phyloP scores from a whole-genome alignment of 306 rosid genomes.

The Psophocarpus tetragonolobus region DNA sequence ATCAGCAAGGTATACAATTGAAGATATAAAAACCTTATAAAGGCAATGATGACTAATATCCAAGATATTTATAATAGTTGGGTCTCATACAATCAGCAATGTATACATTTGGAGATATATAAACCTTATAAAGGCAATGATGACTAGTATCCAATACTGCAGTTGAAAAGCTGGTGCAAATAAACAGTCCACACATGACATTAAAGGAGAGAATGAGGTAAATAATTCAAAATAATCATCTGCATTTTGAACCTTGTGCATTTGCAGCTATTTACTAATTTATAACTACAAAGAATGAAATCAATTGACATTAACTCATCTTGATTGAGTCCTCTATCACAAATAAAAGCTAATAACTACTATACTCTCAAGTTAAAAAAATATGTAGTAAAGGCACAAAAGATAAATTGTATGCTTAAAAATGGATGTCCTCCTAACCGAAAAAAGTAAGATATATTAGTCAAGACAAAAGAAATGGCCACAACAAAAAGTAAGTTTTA shows the following conservation, averaged over 20 bases:
- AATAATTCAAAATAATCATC: background rate
- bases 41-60: background rate
- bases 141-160: background rate
- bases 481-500: background rate
- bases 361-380: background rate
- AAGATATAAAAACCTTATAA: background rate
- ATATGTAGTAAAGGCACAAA: background rate
- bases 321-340: background rate
- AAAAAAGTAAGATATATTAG: background rate
- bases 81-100: background rate
- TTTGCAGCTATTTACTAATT: background rate
- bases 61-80: background rate
- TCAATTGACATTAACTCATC: background rate
- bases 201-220: background rate
- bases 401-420: constrained; percentile 9
- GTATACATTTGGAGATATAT: background rate
- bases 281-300: background rate
- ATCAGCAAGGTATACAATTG: background rate
- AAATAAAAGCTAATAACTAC: background rate
- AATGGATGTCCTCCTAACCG: background rate
- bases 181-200: background rate
- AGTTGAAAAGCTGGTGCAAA: background rate
- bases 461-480: background rate
- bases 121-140: background rate
- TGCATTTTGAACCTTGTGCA: background rate